phyloP scores from a whole-genome alignment of 345 rosid species.

The thale cress (Arabidopsis thaliana) region TAIR10.1 NC_003070.9:16782001-16782500 shows the following conservation, averaged over 20 bases:
- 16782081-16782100: conserved; percentile 86
- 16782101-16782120: conserved; percentile 71
- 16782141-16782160: conserved; percentile 73
- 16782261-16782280: conserved; percentile 64
- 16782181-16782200: conserved; percentile 82
- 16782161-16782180: conserved; percentile 89
- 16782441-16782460: conserved; percentile 76
- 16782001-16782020: conserved; percentile 70
- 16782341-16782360: conserved; percentile 73
- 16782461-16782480: conserved; percentile 76
- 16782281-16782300: conserved; percentile 70
- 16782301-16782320: conserved; percentile 77
- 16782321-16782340: conserved; percentile 71
- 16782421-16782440: conserved; percentile 85
- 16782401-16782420: conserved; percentile 61
- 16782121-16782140: conserved; percentile 79
- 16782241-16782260: conserved; percentile 75
- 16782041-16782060: conserved; percentile 97
- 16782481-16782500: conserved; percentile 77
- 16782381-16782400: conserved; percentile 79
- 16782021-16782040: conserved; percentile 75
- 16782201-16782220: conserved; percentile 79
- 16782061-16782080: conserved; percentile 92
- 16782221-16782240: conserved; percentile 74
- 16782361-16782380: conserved; percentile 70